Evolutionary conservation across 1,139 yeast genomes (phyloP).

Genomic region (Kazachstania sp.): DNA sequence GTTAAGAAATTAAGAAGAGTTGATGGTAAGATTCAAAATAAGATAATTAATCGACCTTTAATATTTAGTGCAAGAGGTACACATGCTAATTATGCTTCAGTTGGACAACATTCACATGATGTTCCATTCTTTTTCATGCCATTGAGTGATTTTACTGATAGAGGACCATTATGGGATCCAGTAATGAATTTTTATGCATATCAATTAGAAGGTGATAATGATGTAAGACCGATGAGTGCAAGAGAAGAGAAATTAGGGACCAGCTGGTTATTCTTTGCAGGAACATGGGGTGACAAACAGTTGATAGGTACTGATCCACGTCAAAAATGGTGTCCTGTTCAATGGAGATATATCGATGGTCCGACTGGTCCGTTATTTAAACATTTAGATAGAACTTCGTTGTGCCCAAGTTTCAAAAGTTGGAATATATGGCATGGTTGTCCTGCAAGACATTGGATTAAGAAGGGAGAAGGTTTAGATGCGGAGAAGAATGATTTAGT

Average conservation of each 20-base stretch:
- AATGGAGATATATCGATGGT: slow-evolving; percentile 83
- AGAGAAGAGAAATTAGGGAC: slow-evolving; percentile 54
- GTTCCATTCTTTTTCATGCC: slow-evolving; percentile 71
- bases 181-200: slow-evolving; percentile 71
- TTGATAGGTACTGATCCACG: slow-evolving; percentile 60
- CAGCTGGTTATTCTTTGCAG: slow-evolving; percentile 71
- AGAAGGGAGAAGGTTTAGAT: slow-evolving; percentile 66
- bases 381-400: slow-evolving; percentile 54
- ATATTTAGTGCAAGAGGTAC: slow-evolving; percentile 91
- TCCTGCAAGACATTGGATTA: slow-evolving; percentile 60
- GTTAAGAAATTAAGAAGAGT: slow-evolving; percentile 34
- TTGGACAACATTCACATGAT: slow-evolving; percentile 94
- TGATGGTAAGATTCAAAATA: slow-evolving; percentile 24
- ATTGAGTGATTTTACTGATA: slow-evolving; percentile 83
- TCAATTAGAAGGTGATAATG: slow-evolving; percentile 42
- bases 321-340: slow-evolving; percentile 81
- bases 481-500: slow-evolving; percentile 58
- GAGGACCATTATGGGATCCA: slow-evolving; percentile 96
- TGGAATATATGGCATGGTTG: slow-evolving; percentile 70
- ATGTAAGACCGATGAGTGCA: slow-evolving; percentile 10
- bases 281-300: slow-evolving; percentile 87
- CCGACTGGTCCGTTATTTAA: slow-evolving; percentile 85
- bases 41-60: slow-evolving; percentile 47
- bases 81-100: slow-evolving; percentile 94
- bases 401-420: slow-evolving; percentile 86